phyloP scores from a whole-genome alignment of 495 filamentous ascomycete genomes.

The Oidiodendron maius region DNA sequence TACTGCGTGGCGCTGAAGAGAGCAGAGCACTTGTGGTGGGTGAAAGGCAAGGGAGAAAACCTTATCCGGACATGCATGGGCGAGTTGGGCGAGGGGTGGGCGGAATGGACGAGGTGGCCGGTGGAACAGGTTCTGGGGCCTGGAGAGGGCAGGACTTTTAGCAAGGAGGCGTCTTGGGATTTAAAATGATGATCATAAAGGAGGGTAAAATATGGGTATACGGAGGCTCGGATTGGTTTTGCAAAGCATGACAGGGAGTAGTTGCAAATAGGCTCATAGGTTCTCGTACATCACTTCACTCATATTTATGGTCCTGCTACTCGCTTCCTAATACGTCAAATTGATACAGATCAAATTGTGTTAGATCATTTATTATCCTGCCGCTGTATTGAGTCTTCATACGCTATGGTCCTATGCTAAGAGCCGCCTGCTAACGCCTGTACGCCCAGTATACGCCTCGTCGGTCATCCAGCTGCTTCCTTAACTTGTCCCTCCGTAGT shows the following conservation, averaged over 20 bases:
- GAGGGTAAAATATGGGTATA: too few species aligned
- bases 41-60: slow-evolving; percentile 17
- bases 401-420: background rate
- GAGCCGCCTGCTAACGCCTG: background rate
- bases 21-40: slow-evolving; percentile 13
- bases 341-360: too few species aligned
- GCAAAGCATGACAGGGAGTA: too few species aligned
- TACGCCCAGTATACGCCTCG: background rate
- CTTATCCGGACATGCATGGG: slow-evolving; percentile 12
- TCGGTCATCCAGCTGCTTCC: slow-evolving; percentile 58
- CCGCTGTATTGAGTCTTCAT: background rate
- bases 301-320: too few species aligned
- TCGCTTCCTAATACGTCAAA: too few species aligned
- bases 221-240: too few species aligned
- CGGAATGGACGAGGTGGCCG: slow-evolving; percentile 13
- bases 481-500: slow-evolving; percentile 64
- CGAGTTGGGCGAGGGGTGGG: slow-evolving; percentile 11
- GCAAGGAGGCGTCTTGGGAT: background rate
- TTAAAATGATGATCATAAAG: too few species aligned
- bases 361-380: background rate
- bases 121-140: slow-evolving; percentile 10
- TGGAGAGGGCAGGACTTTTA: background rate
- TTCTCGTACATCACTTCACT: too few species aligned
- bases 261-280: too few species aligned
- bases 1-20: slow-evolving; percentile 15